Conservation (phyloP, 2,329 filamentous ascomycete species). For the Paraphaeosphaeria sporulosa region DNA sequence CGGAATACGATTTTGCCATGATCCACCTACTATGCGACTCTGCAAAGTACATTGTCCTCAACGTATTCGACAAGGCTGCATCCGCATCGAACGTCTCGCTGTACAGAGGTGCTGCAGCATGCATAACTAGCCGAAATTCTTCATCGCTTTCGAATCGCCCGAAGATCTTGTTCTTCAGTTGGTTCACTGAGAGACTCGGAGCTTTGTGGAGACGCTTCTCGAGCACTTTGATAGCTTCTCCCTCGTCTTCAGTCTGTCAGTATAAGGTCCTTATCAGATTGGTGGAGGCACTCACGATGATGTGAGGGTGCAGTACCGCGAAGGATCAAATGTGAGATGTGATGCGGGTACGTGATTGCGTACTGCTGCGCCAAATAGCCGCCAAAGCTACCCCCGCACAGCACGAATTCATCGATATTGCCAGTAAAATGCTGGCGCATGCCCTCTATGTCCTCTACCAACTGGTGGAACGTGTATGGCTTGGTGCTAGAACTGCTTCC, state of each 20-base stretch:
- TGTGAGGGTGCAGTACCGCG: constrained; percentile 49
- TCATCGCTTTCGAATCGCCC: constrained; percentile 48
- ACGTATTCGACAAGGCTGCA: constrained; percentile 36
- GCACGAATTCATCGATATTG: constrained; percentile 32
- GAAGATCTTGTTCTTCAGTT: constrained; percentile 53
- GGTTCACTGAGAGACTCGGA: constrained; percentile 44
- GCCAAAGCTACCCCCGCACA: constrained; percentile 52
- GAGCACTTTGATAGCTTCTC: constrained; percentile 43
- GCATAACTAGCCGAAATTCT: constrained; percentile 50
- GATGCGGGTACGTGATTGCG: constrained; percentile 46
- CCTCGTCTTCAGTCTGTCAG: constrained; percentile 38
- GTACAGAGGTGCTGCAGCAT: constrained; percentile 51
- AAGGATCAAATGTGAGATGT: constrained; percentile 45
- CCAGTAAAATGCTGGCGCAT: constrained; percentile 36
- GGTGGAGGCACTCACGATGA: constrained; percentile 41
- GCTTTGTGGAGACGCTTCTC: constrained; percentile 42
- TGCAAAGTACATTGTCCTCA: constrained; percentile 45
- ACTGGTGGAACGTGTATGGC: constrained; percentile 36
- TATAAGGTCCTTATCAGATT: background rate
- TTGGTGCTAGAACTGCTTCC: constrained; percentile 45
- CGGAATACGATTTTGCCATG: background rate
- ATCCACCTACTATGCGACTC: constrained; percentile 46
- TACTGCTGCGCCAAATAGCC: constrained; percentile 52
- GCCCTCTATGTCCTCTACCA: constrained; percentile 50
- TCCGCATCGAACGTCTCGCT: constrained; percentile 47